These are phyloP conservation scores for Coemansia sp. DNA, from an alignment of 192 early-diverging fungal species.

Conservation along the genomic window DNA sequence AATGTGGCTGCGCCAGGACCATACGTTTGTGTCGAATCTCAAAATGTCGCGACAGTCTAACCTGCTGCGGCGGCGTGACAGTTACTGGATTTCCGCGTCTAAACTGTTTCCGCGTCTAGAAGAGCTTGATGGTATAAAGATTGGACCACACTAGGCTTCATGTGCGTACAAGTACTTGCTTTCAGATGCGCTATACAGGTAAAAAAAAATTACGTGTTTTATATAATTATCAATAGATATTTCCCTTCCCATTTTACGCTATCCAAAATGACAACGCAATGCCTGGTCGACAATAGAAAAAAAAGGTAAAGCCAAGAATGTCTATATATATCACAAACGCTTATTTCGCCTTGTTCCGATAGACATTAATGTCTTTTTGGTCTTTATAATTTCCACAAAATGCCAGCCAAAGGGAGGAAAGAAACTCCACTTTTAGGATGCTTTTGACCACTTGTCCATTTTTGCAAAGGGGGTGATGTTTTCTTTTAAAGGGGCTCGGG, in stretches of 20 bases:
- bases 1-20: conserved; percentile 37
- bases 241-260: no score
- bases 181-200: no score
- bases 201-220: no score
- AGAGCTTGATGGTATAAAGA: conserved; percentile 46
- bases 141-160: conserved; percentile 13
- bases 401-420: no score
- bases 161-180: no score
- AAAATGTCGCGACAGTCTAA: conserved; percentile 20
- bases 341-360: neutral
- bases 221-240: no score
- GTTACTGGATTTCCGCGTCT: conserved; percentile 28
- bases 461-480: neutral
- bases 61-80: conserved; percentile 28
- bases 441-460: conserved; percentile 3
- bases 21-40: conserved; percentile 23
- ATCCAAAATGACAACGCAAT: neutral
- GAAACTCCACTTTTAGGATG: neutral
- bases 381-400: neutral
- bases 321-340: neutral
- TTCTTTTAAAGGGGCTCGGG: neutral
- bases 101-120: conserved; percentile 36
- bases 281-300: neutral
- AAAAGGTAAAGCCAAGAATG: neutral
- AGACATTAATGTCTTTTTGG: neutral